phyloP scores from a whole-genome alignment of 2,329 filamentous ascomycete genomes.

The Orbilia blumenaviensis region DNA sequence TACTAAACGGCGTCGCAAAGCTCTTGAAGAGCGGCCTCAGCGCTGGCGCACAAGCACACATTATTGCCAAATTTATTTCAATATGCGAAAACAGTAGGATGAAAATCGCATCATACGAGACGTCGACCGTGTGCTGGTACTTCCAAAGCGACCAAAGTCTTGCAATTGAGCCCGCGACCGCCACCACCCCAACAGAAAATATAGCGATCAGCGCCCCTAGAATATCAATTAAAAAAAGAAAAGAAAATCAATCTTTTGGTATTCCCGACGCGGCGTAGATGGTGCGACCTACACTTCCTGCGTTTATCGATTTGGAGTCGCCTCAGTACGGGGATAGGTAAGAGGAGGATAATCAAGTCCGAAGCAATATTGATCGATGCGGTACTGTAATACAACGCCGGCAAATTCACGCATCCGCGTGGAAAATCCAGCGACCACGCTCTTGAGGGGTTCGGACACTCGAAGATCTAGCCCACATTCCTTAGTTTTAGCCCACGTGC shows the following conservation, averaged over 20 bases:
- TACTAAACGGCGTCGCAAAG: constrained; percentile 28
- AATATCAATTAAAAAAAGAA: background rate
- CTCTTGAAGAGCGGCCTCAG: constrained; percentile 53
- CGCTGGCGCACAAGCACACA: constrained; percentile 57
- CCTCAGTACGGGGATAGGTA: constrained; percentile 65
- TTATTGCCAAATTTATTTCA: constrained; percentile 55
- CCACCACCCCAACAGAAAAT: constrained; percentile 30
- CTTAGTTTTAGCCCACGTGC: background rate
- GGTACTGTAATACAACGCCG: constrained; percentile 61
- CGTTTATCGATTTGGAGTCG: constrained; percentile 62
- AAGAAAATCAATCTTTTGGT: background rate
- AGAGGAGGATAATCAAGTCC: constrained; percentile 63
- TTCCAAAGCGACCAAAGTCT: constrained; percentile 44
- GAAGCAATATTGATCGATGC: constrained; percentile 64
- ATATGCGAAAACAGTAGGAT: constrained; percentile 56
- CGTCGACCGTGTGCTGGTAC: constrained; percentile 42
- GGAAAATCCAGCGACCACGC: constrained; percentile 58
- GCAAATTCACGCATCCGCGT: constrained; percentile 60
- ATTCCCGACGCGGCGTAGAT: no score
- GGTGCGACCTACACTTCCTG: constrained; percentile 58
- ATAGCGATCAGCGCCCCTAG: constrained; percentile 26
- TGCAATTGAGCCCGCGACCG: constrained; percentile 29
- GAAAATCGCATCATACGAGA: constrained; percentile 50
- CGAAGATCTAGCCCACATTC: constrained; percentile 57
- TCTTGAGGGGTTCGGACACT: constrained; percentile 56